Percentiles rank a stretch among this genome's conserved stretches.
phyloP scores from a whole-genome alignment of 2,329 filamentous ascomycete genomes.

The Plectosphaerella cucumerina region DNA sequence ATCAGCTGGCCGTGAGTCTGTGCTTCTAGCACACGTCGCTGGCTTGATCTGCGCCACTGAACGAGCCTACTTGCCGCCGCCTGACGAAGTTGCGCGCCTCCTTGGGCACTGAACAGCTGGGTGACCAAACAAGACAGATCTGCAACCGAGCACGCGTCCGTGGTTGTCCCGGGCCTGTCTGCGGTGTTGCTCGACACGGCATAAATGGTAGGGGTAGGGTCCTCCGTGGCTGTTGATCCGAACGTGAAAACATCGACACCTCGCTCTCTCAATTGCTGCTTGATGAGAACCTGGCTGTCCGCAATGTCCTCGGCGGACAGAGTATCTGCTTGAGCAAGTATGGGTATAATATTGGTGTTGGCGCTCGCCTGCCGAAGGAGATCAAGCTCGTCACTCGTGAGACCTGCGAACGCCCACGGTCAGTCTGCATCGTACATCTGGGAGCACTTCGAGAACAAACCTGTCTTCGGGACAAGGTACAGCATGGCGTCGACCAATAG shows the following conservation, averaged over 20 bases:
- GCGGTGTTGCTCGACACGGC: slow-evolving; percentile 72
- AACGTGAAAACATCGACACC: slow-evolving; percentile 67
- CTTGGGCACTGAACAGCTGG: slow-evolving; percentile 72
- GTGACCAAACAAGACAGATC: slow-evolving; percentile 60
- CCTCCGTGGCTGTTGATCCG: slow-evolving; percentile 28
- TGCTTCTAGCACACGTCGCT: too few relatives aligned
- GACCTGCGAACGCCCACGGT: slow-evolving; percentile 40
- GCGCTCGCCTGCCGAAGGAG: slow-evolving; percentile 65
- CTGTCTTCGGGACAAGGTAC: slow-evolving; percentile 68
- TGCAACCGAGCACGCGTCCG: slow-evolving; percentile 91
- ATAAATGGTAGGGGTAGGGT: slow-evolving; percentile 49
- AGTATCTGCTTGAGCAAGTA: slow-evolving; percentile 74
- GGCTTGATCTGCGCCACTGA: slow-evolving; percentile 53
- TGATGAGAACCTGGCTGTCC: slow-evolving; percentile 55
- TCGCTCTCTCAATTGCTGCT: slow-evolving; percentile 49
- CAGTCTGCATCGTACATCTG: neutral
- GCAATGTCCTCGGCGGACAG: slow-evolving; percentile 54
- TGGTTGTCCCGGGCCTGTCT: slow-evolving; percentile 68
- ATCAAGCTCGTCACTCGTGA: slow-evolving; percentile 52
- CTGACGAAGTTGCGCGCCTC: slow-evolving; percentile 77
- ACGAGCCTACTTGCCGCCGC: slow-evolving; percentile 78
- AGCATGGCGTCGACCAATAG: slow-evolving; percentile 80
- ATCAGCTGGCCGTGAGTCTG: too few relatives aligned
- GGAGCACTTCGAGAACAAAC: slow-evolving; percentile 39
- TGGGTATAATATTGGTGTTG: slow-evolving; percentile 79